Evolutionary conservation across 257 asterid genomes (phyloP).

Genomic region (Penstemon newberryi): DNA sequence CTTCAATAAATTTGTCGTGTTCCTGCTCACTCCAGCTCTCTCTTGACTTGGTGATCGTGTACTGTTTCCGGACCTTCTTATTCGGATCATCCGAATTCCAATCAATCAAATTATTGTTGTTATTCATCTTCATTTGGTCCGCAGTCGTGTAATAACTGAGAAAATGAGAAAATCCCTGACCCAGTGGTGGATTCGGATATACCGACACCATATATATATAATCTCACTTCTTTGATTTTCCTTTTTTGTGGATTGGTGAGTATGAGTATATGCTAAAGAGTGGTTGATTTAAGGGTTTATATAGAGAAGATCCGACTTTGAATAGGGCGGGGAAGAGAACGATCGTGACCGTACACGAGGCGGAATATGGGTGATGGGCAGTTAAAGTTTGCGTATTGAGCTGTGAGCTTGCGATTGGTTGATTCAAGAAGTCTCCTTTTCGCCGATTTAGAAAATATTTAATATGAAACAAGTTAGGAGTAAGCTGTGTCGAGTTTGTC

Average conservation of each 20-base stretch:
- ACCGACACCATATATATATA: constrained; percentile 62
- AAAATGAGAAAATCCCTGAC: constrained; percentile 43
- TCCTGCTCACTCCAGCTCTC: constrained; percentile 89
- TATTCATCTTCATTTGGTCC: constrained; percentile 32
- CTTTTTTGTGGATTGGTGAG: constrained; percentile 20
- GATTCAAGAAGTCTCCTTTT: constrained; percentile 35
- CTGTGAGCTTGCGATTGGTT: constrained; percentile 30
- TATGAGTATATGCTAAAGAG: neutral
- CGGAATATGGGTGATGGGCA: constrained; percentile 20
- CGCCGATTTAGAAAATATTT: too few species aligned
- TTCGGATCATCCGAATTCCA: constrained; percentile 54
- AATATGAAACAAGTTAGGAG: too few species aligned
- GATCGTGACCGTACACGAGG: constrained; percentile 54
- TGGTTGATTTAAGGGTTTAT: neutral
- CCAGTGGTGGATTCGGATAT: constrained; percentile 56
- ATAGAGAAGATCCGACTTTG: constrained; percentile 38
- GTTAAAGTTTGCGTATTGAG: constrained; percentile 24
- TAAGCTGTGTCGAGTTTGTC: neutral
- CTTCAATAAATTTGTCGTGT: constrained; percentile 73
- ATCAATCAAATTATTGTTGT: constrained; percentile 15
- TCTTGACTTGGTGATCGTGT: constrained; percentile 80
- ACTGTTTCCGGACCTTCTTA: constrained; percentile 77
- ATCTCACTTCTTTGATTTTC: neutral
- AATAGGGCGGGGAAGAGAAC: constrained; percentile 17
- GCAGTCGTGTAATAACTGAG: constrained; percentile 34